Conservation (phyloP, 768 basidiomycete genomes). For the Lentinus brumalis region DNA sequence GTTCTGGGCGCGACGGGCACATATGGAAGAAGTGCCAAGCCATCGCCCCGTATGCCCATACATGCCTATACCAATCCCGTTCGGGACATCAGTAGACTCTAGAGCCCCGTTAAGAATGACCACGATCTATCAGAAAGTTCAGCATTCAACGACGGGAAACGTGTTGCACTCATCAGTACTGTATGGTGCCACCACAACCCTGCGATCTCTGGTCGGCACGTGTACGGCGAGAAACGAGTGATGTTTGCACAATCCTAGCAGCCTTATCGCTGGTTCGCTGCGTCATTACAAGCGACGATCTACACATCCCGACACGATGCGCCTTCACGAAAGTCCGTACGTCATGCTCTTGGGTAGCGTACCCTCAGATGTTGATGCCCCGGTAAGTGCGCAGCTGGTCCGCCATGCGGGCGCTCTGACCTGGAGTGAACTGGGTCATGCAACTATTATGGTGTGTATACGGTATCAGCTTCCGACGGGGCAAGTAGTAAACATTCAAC, state of each 20-base stretch:
- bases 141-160: no score
- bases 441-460: constrained; percentile 28
- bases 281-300: not conserved
- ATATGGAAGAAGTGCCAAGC: no score
- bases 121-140: no score
- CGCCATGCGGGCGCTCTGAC: constrained; percentile 41
- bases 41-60: no score
- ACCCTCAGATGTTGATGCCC: constrained; percentile 28
- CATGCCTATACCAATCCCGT: no score
- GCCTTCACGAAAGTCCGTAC: not conserved
- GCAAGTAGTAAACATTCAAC: not conserved
- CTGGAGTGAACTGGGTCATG: constrained; percentile 50
- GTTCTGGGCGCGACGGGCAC: no score
- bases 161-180: no score
- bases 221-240: no score
- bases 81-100: no score
- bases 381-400: constrained; percentile 49
- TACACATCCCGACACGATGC: not conserved
- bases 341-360: not conserved
- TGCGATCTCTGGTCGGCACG: no score
- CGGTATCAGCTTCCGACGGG: not conserved
- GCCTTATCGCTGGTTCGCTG: not conserved
- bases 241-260: not conserved
- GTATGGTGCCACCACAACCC: no score
- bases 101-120: no score